Conservation (phyloP, 2,329 filamentous ascomycete species). For the Aschersonia sp. region DNA sequence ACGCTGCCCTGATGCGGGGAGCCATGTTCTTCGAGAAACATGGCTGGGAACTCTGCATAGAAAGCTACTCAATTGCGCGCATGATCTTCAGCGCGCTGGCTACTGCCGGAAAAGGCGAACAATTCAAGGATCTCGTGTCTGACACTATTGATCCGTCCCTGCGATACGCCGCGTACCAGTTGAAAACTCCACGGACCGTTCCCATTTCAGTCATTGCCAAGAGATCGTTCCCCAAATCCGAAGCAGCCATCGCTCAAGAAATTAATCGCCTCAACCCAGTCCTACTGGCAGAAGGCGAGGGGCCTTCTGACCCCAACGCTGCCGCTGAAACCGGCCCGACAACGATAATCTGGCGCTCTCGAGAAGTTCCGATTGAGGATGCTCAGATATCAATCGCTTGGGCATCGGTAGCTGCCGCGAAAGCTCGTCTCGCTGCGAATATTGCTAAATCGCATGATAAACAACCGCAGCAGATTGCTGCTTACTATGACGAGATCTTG, state of each 20-base stretch:
- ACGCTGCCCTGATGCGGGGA: constrained; percentile 62
- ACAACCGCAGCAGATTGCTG: constrained; percentile 54
- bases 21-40: constrained; percentile 76
- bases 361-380: constrained; percentile 81
- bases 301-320: constrained; percentile 33
- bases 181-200: constrained; percentile 73
- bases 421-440: constrained; percentile 30
- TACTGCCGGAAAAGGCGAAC: constrained; percentile 45
- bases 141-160: constrained; percentile 87
- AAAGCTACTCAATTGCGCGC: constrained; percentile 59
- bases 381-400: constrained; percentile 80
- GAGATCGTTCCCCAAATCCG: constrained; percentile 58
- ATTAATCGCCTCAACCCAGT: constrained; percentile 58
- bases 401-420: constrained; percentile 48
- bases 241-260: constrained; percentile 45
- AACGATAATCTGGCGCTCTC: constrained; percentile 71
- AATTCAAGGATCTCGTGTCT: constrained; percentile 73
- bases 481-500: constrained; percentile 81
- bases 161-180: constrained; percentile 85
- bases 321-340: constrained; percentile 46
- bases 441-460: constrained; percentile 27
- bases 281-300: constrained; percentile 42
- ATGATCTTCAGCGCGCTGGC: constrained; percentile 72
- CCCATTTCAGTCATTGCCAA: constrained; percentile 67
- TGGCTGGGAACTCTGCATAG: constrained; percentile 66